A percentile compares a stretch with the other conserved stretches of the same genome.
These are phyloP conservation scores for Verbena officinalis DNA, from an alignment of 257 asterid genomes.

Conservation along the genomic window DNA sequence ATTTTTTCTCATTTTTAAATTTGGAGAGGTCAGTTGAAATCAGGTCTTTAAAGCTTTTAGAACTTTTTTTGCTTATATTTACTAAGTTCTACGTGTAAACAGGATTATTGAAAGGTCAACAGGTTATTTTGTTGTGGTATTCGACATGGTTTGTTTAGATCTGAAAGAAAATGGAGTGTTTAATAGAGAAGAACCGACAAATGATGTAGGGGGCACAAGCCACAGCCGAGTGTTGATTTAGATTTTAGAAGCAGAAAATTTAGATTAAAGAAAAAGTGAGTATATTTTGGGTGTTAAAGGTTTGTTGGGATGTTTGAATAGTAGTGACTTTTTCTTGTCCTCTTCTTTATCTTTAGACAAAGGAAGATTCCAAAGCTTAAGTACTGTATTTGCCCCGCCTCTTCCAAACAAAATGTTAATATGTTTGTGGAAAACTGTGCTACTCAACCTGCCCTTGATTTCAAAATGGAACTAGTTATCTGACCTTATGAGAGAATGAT, in stretches of 20 bases:
- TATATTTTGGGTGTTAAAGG: slow-evolving; percentile 39
- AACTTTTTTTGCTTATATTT: not conserved
- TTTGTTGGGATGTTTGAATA: slow-evolving; percentile 46
- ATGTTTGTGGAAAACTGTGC: slow-evolving; percentile 6
- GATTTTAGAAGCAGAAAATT: slow-evolving; percentile 42
- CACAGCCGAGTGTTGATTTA: slow-evolving; percentile 66
- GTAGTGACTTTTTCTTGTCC: slow-evolving; percentile 60
- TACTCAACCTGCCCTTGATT: not conserved
- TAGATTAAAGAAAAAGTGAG: slow-evolving; percentile 17
- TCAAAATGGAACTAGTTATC: not conserved
- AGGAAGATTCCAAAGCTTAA: slow-evolving; percentile 55
- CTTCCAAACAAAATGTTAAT: slow-evolving; percentile 3
- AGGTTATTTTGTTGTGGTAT: not conserved
- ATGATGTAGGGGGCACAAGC: slow-evolving; percentile 44
- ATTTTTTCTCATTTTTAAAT: not conserved
- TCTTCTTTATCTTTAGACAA: slow-evolving; percentile 58
- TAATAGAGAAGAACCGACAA: slow-evolving; percentile 44
- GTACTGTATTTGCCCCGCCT: slow-evolving; percentile 26
- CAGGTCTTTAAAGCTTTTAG: not conserved
- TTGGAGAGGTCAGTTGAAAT: slow-evolving; percentile 6
- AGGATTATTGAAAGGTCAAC: slow-evolving; percentile 10
- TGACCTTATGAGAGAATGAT: no score
- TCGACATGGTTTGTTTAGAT: slow-evolving; percentile 38
- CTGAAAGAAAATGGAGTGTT: slow-evolving; percentile 33
- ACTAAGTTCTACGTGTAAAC: not conserved